phyloP scores from a whole-genome alignment of 768 basidiomycete genomes.

The Termitomyces sp. region DNA sequence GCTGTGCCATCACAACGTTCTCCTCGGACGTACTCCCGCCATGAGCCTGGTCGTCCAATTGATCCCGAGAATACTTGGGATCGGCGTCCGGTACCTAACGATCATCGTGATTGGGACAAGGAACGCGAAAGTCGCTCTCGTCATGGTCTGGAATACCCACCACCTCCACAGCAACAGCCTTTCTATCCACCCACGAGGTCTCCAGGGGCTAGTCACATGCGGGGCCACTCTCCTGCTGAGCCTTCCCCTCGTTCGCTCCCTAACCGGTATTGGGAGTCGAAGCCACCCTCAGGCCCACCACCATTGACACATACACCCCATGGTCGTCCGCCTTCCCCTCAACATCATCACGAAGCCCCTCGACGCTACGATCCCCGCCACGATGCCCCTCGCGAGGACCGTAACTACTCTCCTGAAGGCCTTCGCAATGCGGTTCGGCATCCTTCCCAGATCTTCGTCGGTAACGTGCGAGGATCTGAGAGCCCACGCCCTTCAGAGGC shows the following conservation, averaged over 20 bases:
- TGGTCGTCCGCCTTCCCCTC: slow-evolving; percentile 28
- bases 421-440: slow-evolving; percentile 27
- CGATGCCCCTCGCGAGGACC: slow-evolving; percentile 42
- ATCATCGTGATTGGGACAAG: slow-evolving; percentile 52
- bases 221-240: slow-evolving; percentile 48
- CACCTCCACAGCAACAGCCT: slow-evolving; percentile 26
- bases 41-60: slow-evolving; percentile 39
- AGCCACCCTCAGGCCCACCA: slow-evolving; percentile 33
- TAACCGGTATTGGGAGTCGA: slow-evolving; percentile 58
- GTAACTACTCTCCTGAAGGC: slow-evolving; percentile 45
- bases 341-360: slow-evolving; percentile 35
- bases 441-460: slow-evolving; percentile 24
- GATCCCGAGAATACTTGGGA: slow-evolving; percentile 61
- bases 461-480: slow-evolving; percentile 46
- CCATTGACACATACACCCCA: slow-evolving; percentile 24
- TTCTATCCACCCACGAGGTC: slow-evolving; percentile 41
- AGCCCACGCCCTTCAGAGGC: slow-evolving; percentile 49
- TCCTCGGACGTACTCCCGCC: slow-evolving; percentile 47
- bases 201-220: slow-evolving; percentile 29
- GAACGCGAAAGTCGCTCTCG: slow-evolving; percentile 38
- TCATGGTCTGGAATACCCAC: slow-evolving; percentile 34
- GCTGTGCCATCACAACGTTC: slow-evolving; percentile 49
- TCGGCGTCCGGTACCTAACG: slow-evolving; percentile 43
- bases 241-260: slow-evolving; percentile 56
- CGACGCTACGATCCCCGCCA: slow-evolving; percentile 65